Conservation (phyloP, 108 stramenopile species). For the Epipyxis sp. region DNA sequence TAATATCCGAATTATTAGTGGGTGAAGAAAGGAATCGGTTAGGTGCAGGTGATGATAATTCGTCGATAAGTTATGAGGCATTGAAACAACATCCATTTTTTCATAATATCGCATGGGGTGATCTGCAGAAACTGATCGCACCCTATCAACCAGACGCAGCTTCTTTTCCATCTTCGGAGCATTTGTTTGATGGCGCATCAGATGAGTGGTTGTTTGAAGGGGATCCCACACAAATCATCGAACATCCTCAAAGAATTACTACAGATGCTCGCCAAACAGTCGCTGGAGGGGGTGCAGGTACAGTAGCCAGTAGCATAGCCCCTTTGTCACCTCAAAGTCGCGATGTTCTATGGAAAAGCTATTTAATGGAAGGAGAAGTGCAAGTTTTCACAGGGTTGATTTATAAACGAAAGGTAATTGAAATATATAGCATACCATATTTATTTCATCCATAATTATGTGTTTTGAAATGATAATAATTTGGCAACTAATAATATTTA, state of each 20-base stretch:
- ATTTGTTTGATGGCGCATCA: conserved; percentile 26
- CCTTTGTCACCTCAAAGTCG: background rate
- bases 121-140: background rate
- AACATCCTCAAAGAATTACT: background rate
- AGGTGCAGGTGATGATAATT: background rate
- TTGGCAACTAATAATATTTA: background rate
- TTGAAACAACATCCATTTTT: conserved; percentile 23
- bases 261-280: background rate
- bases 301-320: too few relatives aligned
- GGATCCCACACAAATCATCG: conserved; percentile 18
- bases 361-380: background rate
- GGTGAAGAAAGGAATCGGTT: background rate
- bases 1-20: background rate
- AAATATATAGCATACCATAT: too few relatives aligned
- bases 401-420: background rate
- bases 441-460: too few relatives aligned
- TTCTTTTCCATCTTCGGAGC: conserved; percentile 1
- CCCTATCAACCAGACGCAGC: conserved; percentile 3
- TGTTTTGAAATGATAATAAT: too few relatives aligned
- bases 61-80: background rate
- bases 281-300: conserved; percentile 18
- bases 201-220: conserved; percentile 18
- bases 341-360: background rate
- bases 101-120: background rate
- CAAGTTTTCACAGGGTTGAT: conserved; percentile 8